Conservation (phyloP, 345 rosid genomes). For the Dipteronia dyeriana region DNA sequence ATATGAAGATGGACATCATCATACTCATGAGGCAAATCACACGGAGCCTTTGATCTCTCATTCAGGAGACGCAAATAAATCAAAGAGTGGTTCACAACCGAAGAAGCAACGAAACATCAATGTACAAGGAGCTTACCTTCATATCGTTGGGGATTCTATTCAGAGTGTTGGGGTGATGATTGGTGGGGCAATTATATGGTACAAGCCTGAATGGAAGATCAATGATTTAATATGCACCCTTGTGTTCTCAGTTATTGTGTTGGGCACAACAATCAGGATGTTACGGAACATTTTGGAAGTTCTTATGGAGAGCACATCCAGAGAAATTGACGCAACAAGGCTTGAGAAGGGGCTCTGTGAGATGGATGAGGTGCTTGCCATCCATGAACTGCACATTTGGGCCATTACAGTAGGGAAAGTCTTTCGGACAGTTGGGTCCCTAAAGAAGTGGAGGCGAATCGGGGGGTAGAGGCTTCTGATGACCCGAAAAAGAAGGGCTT, state of each 20-base stretch:
- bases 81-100: slow-evolving; percentile 16
- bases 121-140: slow-evolving; percentile 71
- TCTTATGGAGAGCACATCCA: slow-evolving; percentile 77
- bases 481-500: no score
- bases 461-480: no score
- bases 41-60: slow-evolving; percentile 36
- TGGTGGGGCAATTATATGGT: slow-evolving; percentile 72
- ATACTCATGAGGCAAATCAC: slow-evolving; percentile 28
- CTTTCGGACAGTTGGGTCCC: no score
- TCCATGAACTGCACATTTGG: slow-evolving; percentile 79
- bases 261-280: slow-evolving; percentile 63
- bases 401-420: slow-evolving; percentile 73
- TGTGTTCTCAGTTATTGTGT: slow-evolving; percentile 49
- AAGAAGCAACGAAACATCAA: slow-evolving; percentile 58
- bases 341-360: slow-evolving; percentile 68
- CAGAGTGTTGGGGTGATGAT: slow-evolving; percentile 81
- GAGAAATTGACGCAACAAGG: slow-evolving; percentile 66
- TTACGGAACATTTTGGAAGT: slow-evolving; percentile 65
- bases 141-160: slow-evolving; percentile 70
- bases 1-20: slow-evolving; percentile 29
- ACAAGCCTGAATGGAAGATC: slow-evolving; percentile 67
- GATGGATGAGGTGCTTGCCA: slow-evolving; percentile 69
- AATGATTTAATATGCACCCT: slow-evolving; percentile 73
- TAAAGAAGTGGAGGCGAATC: no score
- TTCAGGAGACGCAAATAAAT: slow-evolving; percentile 24